Base-by-base conservation (phyloP, 108 stramenopile species). In the Cyclotella cryptica region DNA sequence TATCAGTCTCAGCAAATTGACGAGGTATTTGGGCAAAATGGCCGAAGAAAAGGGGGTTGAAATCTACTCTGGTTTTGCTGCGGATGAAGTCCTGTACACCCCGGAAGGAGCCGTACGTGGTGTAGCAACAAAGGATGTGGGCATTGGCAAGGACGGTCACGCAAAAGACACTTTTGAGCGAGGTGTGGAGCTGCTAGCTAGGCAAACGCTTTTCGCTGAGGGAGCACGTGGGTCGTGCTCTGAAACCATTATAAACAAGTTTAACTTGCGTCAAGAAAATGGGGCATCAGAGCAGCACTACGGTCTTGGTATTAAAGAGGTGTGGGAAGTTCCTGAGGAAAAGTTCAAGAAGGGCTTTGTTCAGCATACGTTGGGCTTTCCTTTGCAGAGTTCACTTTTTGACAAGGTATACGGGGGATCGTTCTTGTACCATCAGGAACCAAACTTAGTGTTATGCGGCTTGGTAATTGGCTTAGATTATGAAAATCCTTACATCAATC, bases 221-320 rank as follows among this genome's bases (percentile, higher is more conserved):
- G 99, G 99, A 26, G 96, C 97, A 27, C 79, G 98, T 22, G 99
- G 99, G 64, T 93, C 89, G 13, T 98, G 98, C 84, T 89, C 91
- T 17, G 98, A 98, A 89, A 86, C 80, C 12, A 81, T 99, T 68
- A 99, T 99, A 72, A 60, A 87, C 22, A 84, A 93, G 40, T 98
- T 98, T 76, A 63, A 92, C 42, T 86, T 99, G 67, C 86, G 98
- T 27, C 59, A 84, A 49, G 78, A 82, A 64, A 89, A 84, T 68
- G 87, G 89, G 18, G 90, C 84, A 40, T 75, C 83, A 17, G 83
- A 77, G 30, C 99, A 99, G 80, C 96, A 98, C 27, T 99, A 97
- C 81, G 98, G 98, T 12, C 79, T 99, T 74, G 99, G 99, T 1
- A 88, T 99, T 78, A 99, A 99, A 86, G 99, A 99, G 77, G 98